phyloP scores from a whole-genome alignment of 78 protist species.

The Emiliania huxleyi region DNA sequence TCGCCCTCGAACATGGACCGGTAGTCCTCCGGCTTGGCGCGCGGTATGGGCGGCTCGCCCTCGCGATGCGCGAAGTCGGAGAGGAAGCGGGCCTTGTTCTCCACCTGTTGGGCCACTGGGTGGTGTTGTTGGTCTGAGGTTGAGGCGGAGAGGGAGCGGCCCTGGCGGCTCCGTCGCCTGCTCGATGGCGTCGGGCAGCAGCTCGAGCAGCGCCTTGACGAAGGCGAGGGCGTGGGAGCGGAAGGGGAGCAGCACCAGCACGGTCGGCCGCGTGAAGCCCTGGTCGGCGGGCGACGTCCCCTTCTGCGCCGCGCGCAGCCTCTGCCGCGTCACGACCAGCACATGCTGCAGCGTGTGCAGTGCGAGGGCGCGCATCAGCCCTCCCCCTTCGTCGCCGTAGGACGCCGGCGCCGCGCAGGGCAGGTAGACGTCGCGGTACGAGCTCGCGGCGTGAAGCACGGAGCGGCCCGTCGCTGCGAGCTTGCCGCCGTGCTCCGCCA shows the following conservation, averaged over 20 bases:
- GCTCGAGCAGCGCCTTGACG: neutral
- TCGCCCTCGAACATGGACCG: slow-evolving; percentile 20
- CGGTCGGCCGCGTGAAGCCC: slow-evolving; percentile 39
- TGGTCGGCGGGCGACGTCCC: neutral
- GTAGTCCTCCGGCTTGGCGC: slow-evolving; percentile 44
- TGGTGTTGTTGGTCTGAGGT: too few species aligned
- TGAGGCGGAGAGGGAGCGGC: too few species aligned
- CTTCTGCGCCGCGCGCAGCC: neutral
- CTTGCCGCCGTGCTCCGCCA: neutral
- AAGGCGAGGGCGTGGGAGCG: neutral
- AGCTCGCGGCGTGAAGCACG: neutral
- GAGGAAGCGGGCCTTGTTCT: slow-evolving; percentile 23
- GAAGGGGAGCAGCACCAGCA: slow-evolving; percentile 48
- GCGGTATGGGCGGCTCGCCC: neutral
- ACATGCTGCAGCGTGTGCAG: neutral
- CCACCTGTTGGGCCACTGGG: neutral
- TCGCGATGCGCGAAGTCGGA: slow-evolving; percentile 4
- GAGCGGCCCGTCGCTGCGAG: neutral
- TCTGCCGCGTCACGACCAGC: neutral
- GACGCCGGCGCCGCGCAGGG: neutral
- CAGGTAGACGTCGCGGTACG: neutral
- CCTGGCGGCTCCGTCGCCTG: neutral
- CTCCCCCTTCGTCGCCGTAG: neutral
- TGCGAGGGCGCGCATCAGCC: neutral
- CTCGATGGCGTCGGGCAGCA: neutral